Base-by-base conservation (phyloP, 2,329 filamentous ascomycete genomes). In the Cercospora zeae-maydis region DNA sequence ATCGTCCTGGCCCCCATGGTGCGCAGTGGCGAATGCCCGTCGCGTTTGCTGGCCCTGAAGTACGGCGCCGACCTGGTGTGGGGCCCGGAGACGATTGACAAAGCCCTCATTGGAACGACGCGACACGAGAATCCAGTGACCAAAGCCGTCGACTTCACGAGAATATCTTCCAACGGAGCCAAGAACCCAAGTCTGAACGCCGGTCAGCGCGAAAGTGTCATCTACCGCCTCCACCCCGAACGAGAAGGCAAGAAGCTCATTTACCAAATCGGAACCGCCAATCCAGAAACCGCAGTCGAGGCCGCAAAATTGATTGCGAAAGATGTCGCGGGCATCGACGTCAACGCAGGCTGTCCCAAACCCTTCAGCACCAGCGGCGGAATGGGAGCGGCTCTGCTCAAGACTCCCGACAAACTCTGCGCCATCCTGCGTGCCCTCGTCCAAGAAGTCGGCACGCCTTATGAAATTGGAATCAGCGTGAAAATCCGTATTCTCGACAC, bases 311-410 rank as follows among this genome's bases (percentile, higher is more conserved):
- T 97, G 14, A 89, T 99, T 19, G 95, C 93, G 0, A 84, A 80
- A 11, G 92, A 98, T 77, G 95, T 99, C 2, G 88, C 88, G 0
- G 95, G 95, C 64, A 97, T 99, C 70, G 95, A 98, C 75, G 89
- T 99, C 66, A 99, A 99, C 76, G 92, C 95, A 0, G 95, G 95
- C n/a, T 99, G 95, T 74, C 95, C 95, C 0, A 99, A 99, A 77
- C 91, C 93, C 0, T 99, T 99, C 78, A 96, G 91, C 73, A 96
- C 93, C 1, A 85, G 85, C 66, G 92, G 92, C 64, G 95, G 95
- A 54, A 99, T 99, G 95, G 95, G 95, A 54, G 95, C 95, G 0
- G 93, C 93, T 1, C 83, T 99, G 19, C 84, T 99, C 14, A 86
- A 86, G 69, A 93, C 89, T 0, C 93, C 95, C 0, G 93, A 98